Conservation (phyloP, 2,329 filamentous ascomycete genomes). For the Botryotinia calthae region DNA sequence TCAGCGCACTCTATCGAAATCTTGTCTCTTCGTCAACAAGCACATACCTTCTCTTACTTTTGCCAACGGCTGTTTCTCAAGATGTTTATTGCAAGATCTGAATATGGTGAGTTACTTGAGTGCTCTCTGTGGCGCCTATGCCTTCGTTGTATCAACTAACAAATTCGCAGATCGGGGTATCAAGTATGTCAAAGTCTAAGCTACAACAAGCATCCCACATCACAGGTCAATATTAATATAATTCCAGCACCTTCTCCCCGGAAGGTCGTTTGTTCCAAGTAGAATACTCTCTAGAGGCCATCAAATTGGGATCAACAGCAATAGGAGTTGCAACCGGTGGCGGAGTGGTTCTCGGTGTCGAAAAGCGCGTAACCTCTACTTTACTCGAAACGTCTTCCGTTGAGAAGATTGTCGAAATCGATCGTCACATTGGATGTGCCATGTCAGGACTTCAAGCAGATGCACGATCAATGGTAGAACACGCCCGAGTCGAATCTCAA, state of each 20-base stretch:
- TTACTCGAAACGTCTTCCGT: constrained; percentile 97
- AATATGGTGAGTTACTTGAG: constrained; percentile 76
- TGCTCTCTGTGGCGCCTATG: constrained; percentile 10
- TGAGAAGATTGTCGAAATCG: constrained; percentile 99
- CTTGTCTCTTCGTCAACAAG: background rate
- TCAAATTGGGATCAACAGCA: constrained; percentile 97
- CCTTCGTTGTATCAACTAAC: constrained; percentile 37
- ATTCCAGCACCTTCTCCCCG: constrained; percentile 89
- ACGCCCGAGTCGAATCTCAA: constrained; percentile 96
- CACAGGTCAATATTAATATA: constrained; percentile 23
- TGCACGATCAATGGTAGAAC: constrained; percentile 95
- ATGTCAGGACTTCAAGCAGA: constrained; percentile 98
- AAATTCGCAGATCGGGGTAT: constrained; percentile 81
- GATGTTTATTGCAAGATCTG: constrained; percentile 99
- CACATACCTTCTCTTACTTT: background rate
- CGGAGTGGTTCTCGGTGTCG: constrained; percentile 93
- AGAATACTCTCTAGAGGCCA: constrained; percentile 99
- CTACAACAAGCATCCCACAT: constrained; percentile 22
- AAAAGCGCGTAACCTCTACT: constrained; percentile 97
- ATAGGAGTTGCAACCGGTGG: constrained; percentile 96
- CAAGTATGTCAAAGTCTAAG: constrained; percentile 62
- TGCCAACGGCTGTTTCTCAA: constrained; percentile 47
- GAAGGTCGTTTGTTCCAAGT: constrained; percentile 99
- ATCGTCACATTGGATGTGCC: constrained; percentile 97
- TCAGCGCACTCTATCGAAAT: background rate